phyloP scores from a whole-genome alignment of 2,329 filamentous ascomycete genomes.

The Ascochyta pisi region DNA sequence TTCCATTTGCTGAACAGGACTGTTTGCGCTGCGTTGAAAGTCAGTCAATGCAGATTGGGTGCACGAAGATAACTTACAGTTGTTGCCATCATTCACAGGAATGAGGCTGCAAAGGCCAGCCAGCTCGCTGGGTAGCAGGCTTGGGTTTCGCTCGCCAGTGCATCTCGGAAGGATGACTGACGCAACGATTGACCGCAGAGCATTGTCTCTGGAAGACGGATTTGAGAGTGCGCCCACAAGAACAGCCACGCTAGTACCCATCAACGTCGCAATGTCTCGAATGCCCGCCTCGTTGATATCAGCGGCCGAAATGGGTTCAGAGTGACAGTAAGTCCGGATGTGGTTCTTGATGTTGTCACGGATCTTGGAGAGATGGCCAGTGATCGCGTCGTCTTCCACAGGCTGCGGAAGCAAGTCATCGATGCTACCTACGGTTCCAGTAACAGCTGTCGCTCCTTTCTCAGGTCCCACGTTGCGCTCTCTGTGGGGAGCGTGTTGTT shows the following conservation, averaged over 20 bases:
- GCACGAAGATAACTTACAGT: not conserved
- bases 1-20: conserved; percentile 36
- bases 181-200: conserved; percentile 25
- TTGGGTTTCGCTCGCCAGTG: conserved; percentile 15
- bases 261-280: conserved; percentile 1
- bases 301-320: conserved; percentile 1
- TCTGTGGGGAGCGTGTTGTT: not conserved
- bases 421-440: conserved; percentile 1
- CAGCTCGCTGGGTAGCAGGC: conserved; percentile 26
- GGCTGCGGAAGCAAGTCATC: conserved; percentile 33
- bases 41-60: not conserved
- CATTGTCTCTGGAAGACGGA: conserved; percentile 17
- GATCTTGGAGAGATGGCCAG: conserved; percentile 27
- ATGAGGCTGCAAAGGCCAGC: not conserved
- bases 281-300: conserved; percentile 16
- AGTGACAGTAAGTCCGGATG: conserved; percentile 29
- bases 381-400: conserved; percentile 30
- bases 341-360: conserved; percentile 38
- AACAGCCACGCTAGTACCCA: not conserved
- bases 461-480: not conserved
- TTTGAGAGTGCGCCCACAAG: conserved; percentile 1
- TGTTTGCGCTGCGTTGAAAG: conserved; percentile 15
- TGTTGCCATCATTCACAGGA: not conserved
- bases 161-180: conserved; percentile 28
- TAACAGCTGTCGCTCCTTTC: not conserved